Percentiles rank a stretch among this genome's conserved stretches.
These are phyloP conservation scores for Podospora tetraspora DNA, from an alignment of 495 filamentous ascomycete species.

Conservation along the genomic window DNA sequence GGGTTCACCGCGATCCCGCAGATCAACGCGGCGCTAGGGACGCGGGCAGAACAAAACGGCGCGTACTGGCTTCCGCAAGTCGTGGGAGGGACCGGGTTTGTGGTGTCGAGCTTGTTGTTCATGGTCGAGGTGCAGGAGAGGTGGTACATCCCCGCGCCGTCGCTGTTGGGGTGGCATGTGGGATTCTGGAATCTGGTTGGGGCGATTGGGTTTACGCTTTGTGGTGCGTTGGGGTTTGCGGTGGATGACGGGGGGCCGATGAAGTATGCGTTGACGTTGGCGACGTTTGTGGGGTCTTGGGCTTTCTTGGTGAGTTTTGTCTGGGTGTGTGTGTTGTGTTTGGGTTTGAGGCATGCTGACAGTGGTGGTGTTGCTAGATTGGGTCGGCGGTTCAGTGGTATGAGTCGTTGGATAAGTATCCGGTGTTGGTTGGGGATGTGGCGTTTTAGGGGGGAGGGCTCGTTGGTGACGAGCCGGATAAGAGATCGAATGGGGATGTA, in stretches of 20 bases:
- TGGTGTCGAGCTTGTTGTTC: slow-evolving; percentile 54
- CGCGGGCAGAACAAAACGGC: slow-evolving; percentile 38
- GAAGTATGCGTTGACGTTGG: slow-evolving; percentile 51
- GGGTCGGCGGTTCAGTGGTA: slow-evolving; percentile 62
- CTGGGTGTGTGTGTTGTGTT: not conserved
- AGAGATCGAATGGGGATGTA: not conserved
- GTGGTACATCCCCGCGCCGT: slow-evolving; percentile 58
- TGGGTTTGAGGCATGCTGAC: not conserved
- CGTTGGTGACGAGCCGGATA: not conserved
- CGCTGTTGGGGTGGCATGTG: slow-evolving; percentile 53
- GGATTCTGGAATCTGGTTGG: slow-evolving; percentile 45
- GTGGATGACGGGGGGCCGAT: slow-evolving; percentile 35
- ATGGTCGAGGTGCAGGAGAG: slow-evolving; percentile 65
- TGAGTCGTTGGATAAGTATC: slow-evolving; percentile 56
- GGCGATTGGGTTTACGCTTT: slow-evolving; percentile 63
- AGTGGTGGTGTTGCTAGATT: slow-evolving; percentile 27
- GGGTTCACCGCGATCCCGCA: slow-evolving; percentile 61
- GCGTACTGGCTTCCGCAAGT: slow-evolving; percentile 66
- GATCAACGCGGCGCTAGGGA: slow-evolving; percentile 42
- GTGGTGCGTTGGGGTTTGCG: slow-evolving; percentile 56
- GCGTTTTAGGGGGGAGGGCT: not conserved
- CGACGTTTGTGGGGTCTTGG: slow-evolving; percentile 66
- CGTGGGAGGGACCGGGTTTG: slow-evolving; percentile 59
- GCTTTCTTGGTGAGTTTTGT: slow-evolving; percentile 49
- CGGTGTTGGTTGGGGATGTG: slow-evolving; percentile 40